Evolutionary conservation across 352 stramenopile genomes (phyloP), one percentile per base, ranked within the genome.

Genomic region (Globisporangium yorkense): DNA sequence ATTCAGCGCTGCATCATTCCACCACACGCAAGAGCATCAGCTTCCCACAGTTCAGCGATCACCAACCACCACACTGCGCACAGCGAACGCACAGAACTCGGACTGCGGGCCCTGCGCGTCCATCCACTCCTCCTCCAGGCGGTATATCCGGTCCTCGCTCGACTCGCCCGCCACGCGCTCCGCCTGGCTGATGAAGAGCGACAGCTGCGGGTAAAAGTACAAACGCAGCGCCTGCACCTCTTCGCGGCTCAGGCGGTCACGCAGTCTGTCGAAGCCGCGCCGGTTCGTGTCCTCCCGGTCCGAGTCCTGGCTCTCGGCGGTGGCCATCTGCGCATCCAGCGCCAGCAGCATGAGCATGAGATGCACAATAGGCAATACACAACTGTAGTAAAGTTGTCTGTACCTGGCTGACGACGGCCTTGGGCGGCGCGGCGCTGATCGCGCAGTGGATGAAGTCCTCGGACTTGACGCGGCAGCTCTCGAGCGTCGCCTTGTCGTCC

Each of bases 121-220:
- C 83, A 94, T 94, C 85, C 85, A 94, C 70, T 94, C 83, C 54
- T 94, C 85, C 66, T 94, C 85, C 12, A 94, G 59, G 27, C 85
- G 79, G 55, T 93, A 94, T 80, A 94, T 94, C 66, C 83, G 83
- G 65, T 94, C 83, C 59, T 94, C 85, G 52, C 80, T 92, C 27
- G 74, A 88, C 59, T 94, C 85, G 33, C 81, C 81, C 40, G 67
- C 52, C n/a, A 91, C 73, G 3, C 68, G 80, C 56, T 88, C 80
- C 10, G 85, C 84, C 66, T 93, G 82, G 50, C 77, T 89, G 54
- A 94, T 94, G 56, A 76, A 93, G 39, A 86, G 72, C 21, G 85
- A 94, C 5, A 94, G 69, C 56, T 94, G 85, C 33, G 85, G 85
- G 59, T 94, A 94, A 51, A 94, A 94, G 57, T 94, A 90, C 45